Base-by-base conservation (phyloP, 176 grass and related monocot species). In the Avena atlantica region DNA sequence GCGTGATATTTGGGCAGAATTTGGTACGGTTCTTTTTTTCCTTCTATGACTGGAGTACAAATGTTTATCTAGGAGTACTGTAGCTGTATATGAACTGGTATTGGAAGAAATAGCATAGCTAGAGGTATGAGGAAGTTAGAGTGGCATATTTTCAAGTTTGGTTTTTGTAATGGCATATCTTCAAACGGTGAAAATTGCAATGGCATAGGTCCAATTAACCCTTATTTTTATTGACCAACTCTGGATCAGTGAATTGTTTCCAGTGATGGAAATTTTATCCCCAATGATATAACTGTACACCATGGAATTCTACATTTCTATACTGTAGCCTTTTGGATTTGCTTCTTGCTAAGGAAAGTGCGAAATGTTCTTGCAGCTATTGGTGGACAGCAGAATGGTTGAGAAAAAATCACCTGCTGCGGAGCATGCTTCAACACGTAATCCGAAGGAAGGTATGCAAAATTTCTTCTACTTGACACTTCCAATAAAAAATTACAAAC, bases 381-480 rank as follows among this genome's bases (percentile, higher is more conserved):
- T 97, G 84, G 91, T 89, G 56, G 95, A 95, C 57, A 97, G 86
- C 76, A 90, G 87, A 93, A 82, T 97, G 63, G 87, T 91, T 29
- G 91, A 95, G 59, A 93, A 34, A 78, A 93, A 90, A 86, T 24
- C 83, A 44, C 68, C 70, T 0, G 76, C 42, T 27, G 36, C 74
- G 36, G 84, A 86, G 72, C 87, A 91, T 57, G 78, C 82, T 88
- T 53, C 91, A 77, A 78, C 80, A 52, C 84, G 86, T 84, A 88
- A 34, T 90, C 37, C 79, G 19, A 97, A 86, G 70, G 83, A 95
- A 82, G 93, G 95, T 97, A 87, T 60, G 51, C 62, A 51, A 63
- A 88, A 29, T 63, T 81, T 84, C 70, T 83, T 12, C 14, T 20
- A 15, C 21, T 45, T 71, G 53, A 78, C 29, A 37, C 42, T 67